These are phyloP conservation scores for Chamaecyparis obtusa DNA, from an alignment of 75 land plant genomes.

Conservation along the genomic window DNA sequence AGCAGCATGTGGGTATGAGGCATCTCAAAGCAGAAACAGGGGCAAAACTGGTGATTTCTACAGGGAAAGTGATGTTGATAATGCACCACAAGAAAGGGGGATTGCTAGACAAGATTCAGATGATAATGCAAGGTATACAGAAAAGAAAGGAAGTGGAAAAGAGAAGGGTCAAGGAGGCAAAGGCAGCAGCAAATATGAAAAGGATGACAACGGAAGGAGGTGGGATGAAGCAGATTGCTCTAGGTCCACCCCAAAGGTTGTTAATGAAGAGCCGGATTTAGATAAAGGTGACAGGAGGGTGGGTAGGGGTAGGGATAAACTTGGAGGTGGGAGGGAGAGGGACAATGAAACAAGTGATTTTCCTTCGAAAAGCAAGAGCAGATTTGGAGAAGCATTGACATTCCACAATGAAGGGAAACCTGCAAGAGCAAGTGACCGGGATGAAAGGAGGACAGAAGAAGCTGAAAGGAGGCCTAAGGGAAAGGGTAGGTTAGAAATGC, in stretches of 20 bases:
- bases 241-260: conserved; percentile 5
- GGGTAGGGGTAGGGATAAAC: conserved; percentile 48
- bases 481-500: conserved; percentile 33
- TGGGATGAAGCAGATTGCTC: conserved; percentile 58
- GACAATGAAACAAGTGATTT: conserved; percentile 31
- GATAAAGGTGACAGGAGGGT: conserved; percentile 36
- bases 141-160: conserved; percentile 38
- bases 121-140: conserved; percentile 28
- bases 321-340: conserved; percentile 30
- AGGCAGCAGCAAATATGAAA: conserved; percentile 16
- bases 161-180: conserved; percentile 31
- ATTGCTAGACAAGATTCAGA: conserved; percentile 11
- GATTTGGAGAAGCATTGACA: conserved; percentile 17
- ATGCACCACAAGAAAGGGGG: conserved; percentile 8
- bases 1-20: conserved; percentile 34
- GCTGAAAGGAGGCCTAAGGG: conserved; percentile 36
- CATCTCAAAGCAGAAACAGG: conserved; percentile 26
- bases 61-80: conserved; percentile 30
- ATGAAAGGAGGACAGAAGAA: conserved; percentile 35
- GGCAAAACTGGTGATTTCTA: conserved; percentile 13
- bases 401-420: conserved; percentile 18
- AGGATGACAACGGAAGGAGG: conserved; percentile 33
- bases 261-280: conserved; percentile 10
- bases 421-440: conserved; percentile 25
- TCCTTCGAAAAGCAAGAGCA: conserved; percentile 20